These are phyloP conservation scores for Secale cereale DNA, from an alignment of 176 grass and related monocot genomes.

Conservation along the genomic window DNA sequence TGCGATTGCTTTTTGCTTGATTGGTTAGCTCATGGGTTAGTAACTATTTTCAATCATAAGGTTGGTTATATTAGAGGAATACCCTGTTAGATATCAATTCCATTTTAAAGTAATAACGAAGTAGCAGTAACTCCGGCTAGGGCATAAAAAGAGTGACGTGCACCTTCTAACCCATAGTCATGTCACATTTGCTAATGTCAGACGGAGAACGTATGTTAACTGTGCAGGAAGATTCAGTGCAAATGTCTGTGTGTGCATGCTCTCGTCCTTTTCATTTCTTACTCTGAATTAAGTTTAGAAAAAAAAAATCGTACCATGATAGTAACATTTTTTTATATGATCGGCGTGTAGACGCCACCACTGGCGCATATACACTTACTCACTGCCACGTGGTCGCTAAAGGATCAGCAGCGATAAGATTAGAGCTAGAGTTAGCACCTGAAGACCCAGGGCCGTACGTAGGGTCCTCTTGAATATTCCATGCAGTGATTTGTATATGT, in stretches of 20 bases:
- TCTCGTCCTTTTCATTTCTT: background rate
- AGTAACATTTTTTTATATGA: background rate
- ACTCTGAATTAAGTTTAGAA: too few relatives aligned
- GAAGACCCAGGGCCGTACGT: background rate
- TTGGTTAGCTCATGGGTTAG: too few relatives aligned
- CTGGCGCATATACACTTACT: background rate
- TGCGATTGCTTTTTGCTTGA: background rate
- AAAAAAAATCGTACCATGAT: too few relatives aligned
- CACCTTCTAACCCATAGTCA: background rate
- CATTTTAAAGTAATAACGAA: background rate
- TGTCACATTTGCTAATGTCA: background rate
- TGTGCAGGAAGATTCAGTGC: background rate
- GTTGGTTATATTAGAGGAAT: background rate
- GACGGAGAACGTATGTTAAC: too few relatives aligned
- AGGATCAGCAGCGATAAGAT: constrained; percentile 18
- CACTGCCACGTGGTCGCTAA: background rate
- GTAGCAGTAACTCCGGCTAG: background rate
- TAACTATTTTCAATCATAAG: background rate
- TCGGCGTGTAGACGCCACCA: background rate
- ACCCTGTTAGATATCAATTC: background rate
- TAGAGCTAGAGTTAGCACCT: background rate
- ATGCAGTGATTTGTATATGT: background rate
- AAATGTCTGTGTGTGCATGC: background rate
- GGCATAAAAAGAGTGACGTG: background rate
- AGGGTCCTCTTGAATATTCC: background rate